phyloP scores from a whole-genome alignment of 2,329 filamentous ascomycete species.

The Fusarium sp. region DNA sequence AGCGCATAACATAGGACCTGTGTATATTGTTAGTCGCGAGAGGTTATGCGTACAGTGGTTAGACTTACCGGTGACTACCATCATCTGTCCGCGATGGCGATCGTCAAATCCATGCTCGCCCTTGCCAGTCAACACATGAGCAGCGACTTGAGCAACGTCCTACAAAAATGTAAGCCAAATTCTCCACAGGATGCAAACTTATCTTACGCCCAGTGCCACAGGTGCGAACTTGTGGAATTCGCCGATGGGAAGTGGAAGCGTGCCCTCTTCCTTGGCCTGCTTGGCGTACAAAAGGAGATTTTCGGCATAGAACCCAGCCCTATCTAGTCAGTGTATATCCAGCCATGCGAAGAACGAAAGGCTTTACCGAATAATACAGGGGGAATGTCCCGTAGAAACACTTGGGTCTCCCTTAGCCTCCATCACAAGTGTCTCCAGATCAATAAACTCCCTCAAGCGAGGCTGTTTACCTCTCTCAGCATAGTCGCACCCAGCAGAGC shows the following conservation, averaged over 20 bases:
- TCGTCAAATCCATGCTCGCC: constrained; percentile 30
- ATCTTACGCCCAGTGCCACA: constrained; percentile 20
- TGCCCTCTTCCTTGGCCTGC: constrained; percentile 15
- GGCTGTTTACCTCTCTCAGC: constrained; percentile 64
- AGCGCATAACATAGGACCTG: constrained; percentile 61
- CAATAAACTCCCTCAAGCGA: constrained; percentile 63
- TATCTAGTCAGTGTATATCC: not conserved
- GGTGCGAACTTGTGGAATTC: constrained; percentile 29
- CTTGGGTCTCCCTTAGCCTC: constrained; percentile 56
- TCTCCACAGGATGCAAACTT: rapidly evolving
- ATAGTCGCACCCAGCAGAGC: constrained; percentile 47
- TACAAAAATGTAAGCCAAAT: not conserved
- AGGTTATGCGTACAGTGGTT: too few relatives aligned
- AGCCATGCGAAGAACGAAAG: not conserved
- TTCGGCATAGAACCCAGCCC: constrained; percentile 26
- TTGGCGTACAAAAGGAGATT: constrained; percentile 20
- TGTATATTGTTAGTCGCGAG: rapidly evolving
- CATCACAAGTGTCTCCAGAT: constrained; percentile 61
- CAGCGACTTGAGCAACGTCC: constrained; percentile 29
- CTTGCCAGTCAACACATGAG: constrained; percentile 25
- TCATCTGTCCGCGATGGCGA: constrained; percentile 20
- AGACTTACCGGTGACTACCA: constrained; percentile 14
- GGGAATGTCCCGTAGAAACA: constrained; percentile 10
- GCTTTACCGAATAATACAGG: constrained; percentile 20
- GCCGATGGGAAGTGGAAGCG: constrained; percentile 15